Conservation (phyloP, 306 rosid genomes). For the Malus asiatica region DNA sequence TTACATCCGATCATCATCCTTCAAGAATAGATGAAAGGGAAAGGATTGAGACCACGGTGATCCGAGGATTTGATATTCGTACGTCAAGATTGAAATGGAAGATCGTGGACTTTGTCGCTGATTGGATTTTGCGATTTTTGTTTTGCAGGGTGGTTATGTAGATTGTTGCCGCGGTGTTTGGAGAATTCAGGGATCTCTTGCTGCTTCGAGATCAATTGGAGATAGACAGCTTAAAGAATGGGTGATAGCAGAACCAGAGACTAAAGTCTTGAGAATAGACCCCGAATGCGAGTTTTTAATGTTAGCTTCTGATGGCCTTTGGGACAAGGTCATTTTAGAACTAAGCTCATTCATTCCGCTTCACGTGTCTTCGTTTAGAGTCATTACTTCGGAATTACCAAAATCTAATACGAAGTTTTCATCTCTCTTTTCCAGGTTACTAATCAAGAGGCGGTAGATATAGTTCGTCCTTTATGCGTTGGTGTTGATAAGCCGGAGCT, state of each 20-base stretch:
- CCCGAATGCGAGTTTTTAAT: slow-evolving; percentile 40
- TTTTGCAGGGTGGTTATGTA: slow-evolving; percentile 43
- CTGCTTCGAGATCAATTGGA: slow-evolving; percentile 48
- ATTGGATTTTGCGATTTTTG: background rate
- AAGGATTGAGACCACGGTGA: slow-evolving; percentile 36
- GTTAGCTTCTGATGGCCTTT: slow-evolving; percentile 52
- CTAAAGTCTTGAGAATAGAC: slow-evolving; percentile 20
- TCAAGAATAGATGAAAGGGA: slow-evolving; percentile 31
- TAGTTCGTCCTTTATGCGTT: slow-evolving; percentile 30
- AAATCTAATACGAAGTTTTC: background rate
- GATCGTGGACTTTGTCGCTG: background rate
- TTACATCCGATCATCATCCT: slow-evolving; percentile 41
- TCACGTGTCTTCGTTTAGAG: background rate
- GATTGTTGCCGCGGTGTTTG: slow-evolving; percentile 37
- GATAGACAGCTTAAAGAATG: slow-evolving; percentile 39
- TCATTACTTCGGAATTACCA: background rate
- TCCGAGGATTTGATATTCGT: background rate
- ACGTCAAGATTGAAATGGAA: background rate
- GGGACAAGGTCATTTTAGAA: slow-evolving; percentile 40
- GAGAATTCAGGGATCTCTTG: slow-evolving; percentile 52
- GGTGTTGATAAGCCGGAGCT: slow-evolving; percentile 24
- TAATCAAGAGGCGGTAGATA: slow-evolving; percentile 46
- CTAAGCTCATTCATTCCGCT: background rate
- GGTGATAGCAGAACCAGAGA: slow-evolving; percentile 53
- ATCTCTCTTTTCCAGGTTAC: slow-evolving; percentile 19